A percentile compares a stretch with the other conserved stretches of the same genome.
phyloP scores from a whole-genome alignment of 2,329 filamentous ascomycete species.

The Beauveria sp. region DNA sequence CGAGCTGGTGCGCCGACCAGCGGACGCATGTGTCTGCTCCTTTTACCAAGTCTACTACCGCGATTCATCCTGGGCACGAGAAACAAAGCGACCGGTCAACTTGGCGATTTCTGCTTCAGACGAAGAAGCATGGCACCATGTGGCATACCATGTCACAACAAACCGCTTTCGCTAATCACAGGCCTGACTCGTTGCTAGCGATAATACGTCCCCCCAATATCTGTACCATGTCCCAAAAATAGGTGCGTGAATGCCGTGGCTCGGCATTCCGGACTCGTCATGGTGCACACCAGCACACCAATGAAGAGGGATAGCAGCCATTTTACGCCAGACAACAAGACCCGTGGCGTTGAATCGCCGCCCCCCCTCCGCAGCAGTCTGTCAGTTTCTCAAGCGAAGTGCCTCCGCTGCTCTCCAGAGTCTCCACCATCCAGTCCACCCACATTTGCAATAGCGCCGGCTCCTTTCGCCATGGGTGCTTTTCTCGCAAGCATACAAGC shows the following conservation, averaged over 20 bases:
- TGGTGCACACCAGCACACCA: conserved; percentile 2
- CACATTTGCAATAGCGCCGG: conserved; percentile 2
- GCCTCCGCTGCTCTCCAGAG: background rate
- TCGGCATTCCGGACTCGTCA: conserved; percentile 7
- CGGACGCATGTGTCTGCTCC: background rate
- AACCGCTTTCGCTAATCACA: conserved; percentile 6
- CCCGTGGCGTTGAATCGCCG: conserved; percentile 8
- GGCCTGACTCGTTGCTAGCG: background rate
- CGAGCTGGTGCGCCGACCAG: background rate
- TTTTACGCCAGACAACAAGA: background rate
- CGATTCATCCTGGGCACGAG: conserved; percentile 1
- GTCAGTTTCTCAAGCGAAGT: background rate
- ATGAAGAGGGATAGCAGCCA: background rate
- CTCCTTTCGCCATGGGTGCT: conserved; percentile 1
- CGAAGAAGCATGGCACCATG: background rate
- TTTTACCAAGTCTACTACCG: background rate
- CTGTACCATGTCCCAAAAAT: conserved; percentile 5
- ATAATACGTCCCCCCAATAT: background rate
- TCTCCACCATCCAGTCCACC: conserved; percentile 2
- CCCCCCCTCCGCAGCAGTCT: background rate
- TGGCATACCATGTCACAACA: conserved; percentile 4
- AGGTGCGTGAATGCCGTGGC: conserved; percentile 1
- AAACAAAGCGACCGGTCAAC: background rate
- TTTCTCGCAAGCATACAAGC: background rate
- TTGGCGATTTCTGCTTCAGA: background rate